These are phyloP conservation scores for Phialocephala subalpina DNA, from an alignment of 2,329 filamentous ascomycete species.

Conservation along the genomic window DNA sequence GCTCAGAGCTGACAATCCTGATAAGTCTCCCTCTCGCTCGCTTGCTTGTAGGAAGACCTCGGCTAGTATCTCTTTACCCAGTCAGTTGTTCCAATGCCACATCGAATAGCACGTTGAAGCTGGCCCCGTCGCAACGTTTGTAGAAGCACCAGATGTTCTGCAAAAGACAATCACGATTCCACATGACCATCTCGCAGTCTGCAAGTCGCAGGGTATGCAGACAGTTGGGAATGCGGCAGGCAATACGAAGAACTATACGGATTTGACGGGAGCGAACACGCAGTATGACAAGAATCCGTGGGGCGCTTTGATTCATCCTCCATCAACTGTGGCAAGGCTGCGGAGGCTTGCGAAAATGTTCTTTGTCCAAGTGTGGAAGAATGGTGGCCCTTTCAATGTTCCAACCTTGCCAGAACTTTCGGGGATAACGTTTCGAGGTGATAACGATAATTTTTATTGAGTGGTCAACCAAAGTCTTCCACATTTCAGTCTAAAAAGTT, in stretches of 20 bases:
- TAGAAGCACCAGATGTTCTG: not conserved
- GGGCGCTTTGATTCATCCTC: not conserved
- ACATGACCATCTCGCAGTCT: not conserved
- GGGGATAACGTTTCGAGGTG: too few species aligned
- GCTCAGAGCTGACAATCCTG: too few species aligned
- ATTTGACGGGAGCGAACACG: not conserved
- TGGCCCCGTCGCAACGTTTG: not conserved
- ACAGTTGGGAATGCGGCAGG: constrained; percentile 4
- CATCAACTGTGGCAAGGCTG: not conserved
- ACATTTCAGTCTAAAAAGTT: too few species aligned
- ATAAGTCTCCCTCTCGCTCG: too few species aligned
- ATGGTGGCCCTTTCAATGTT: too few species aligned
- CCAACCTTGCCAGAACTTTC: too few species aligned
- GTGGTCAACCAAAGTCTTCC: too few species aligned
- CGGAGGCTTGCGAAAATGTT: too few species aligned
- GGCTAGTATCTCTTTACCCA: not conserved
- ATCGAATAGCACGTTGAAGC: constrained; percentile 1
- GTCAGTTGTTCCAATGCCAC: not conserved
- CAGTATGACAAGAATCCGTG: not conserved
- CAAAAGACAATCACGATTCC: not conserved
- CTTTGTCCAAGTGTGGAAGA: too few species aligned
- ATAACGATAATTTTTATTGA: too few species aligned
- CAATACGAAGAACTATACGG: not conserved
- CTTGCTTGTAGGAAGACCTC: too few species aligned
- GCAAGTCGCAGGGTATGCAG: not conserved